phyloP scores from a whole-genome alignment of 108 stramenopile genomes.

The Aureococcus anophagefferens region DNA sequence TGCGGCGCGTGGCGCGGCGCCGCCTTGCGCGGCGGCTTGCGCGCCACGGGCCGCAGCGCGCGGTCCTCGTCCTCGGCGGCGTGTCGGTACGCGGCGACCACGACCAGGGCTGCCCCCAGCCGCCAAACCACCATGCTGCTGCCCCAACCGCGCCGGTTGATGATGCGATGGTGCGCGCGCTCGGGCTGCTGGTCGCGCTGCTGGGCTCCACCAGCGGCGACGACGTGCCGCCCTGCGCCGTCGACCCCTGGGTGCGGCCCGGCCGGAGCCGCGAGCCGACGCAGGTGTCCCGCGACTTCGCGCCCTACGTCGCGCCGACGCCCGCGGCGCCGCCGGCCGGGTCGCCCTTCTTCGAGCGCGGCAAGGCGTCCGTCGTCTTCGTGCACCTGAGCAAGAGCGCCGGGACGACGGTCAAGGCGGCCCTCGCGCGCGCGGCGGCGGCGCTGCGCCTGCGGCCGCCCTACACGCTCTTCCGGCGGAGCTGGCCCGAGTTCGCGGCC shows the following conservation, averaged over 20 bases:
- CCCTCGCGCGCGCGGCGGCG: not conserved
- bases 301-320: not conserved
- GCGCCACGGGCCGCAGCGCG: too few species aligned
- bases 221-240: not conserved
- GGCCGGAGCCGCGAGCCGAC: not conserved
- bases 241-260: not conserved
- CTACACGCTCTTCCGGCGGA: not conserved
- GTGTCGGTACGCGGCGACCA: too few species aligned
- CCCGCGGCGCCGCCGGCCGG: not conserved
- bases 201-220: not conserved
- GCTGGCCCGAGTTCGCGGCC: not conserved
- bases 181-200: not conserved
- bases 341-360: too few species aligned
- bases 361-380: not conserved
- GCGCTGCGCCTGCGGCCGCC: not conserved
- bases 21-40: too few species aligned
- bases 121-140: too few species aligned
- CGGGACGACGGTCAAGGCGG: not conserved
- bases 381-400: not conserved
- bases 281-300: not conserved
- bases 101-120: too few species aligned
- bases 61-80: too few species aligned
- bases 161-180: not conserved
- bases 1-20: too few species aligned
- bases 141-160: too few species aligned